phyloP scores from a whole-genome alignment of 1,284 basidiomycete species.

The Cryptococcus sp. region DNA sequence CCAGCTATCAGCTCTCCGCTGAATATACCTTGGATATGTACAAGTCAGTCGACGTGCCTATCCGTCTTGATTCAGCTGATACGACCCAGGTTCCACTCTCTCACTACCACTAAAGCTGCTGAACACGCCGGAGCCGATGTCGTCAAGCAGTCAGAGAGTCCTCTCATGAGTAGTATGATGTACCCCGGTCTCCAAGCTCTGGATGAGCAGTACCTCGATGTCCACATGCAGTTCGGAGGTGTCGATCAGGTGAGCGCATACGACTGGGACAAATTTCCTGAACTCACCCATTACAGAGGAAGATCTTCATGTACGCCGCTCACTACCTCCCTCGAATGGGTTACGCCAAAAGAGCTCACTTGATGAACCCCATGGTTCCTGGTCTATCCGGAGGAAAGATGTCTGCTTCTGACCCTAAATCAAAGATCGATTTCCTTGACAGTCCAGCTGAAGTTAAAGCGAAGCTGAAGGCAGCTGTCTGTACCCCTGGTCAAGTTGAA shows the following conservation, averaged over 20 bases:
- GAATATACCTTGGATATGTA: conserved; percentile 97
- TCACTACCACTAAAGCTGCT: conserved; percentile 87
- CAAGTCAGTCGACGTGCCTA: conserved; percentile 43
- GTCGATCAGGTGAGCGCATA: conserved; percentile 75
- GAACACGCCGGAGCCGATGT: conserved; percentile 99
- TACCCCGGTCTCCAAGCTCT: conserved; percentile 96
- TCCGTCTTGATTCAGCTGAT: neutral
- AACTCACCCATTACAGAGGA: conserved; percentile 58
- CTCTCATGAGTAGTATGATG: conserved; percentile 82
- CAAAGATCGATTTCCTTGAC: conserved; percentile 98
- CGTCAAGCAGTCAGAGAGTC: conserved; percentile 93
- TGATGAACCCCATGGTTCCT: conserved; percentile 99
- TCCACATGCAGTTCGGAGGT: conserved; percentile 98
- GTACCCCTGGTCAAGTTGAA: conserved; percentile 84
- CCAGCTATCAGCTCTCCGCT: conserved; percentile 74
- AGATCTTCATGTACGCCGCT: conserved; percentile 98
- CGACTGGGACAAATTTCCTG: neutral
- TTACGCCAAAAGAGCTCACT: conserved; percentile 89
- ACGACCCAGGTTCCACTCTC: conserved; percentile 62
- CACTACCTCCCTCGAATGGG: conserved; percentile 89
- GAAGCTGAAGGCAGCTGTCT: conserved; percentile 91
- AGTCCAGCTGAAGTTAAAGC: conserved; percentile 72
- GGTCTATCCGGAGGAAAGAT: conserved; percentile 93
- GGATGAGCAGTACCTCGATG: conserved; percentile 93
- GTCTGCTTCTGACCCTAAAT: conserved; percentile 96